A percentile compares a stretch with the other conserved stretches of the same genome.
Conservation (phyloP, 1,284 basidiomycete genomes). For the Coriolopsis trogii region DNA sequence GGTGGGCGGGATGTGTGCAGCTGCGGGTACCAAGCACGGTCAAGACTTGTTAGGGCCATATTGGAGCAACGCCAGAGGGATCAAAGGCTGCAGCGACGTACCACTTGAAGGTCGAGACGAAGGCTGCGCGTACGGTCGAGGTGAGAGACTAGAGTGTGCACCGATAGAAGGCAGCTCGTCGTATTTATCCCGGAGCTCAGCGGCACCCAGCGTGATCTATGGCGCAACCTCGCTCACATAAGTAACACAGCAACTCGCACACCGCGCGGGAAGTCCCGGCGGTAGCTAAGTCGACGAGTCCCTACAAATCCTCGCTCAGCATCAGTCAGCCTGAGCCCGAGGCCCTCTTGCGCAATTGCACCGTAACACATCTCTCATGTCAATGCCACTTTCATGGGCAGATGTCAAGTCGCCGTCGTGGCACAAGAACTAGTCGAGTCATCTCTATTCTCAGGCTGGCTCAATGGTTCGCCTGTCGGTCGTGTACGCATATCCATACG, state of each 20-base stretch:
- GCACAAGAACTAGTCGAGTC: too few relatives aligned
- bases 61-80: too few relatives aligned
- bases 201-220: constrained; percentile 21
- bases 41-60: too few relatives aligned
- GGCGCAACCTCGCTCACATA: constrained; percentile 22
- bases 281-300: constrained; percentile 14
- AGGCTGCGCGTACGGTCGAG: not conserved
- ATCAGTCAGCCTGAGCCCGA: not conserved
- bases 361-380: not conserved
- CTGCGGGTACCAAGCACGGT: too few relatives aligned
- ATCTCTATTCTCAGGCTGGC: too few relatives aligned
- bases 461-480: too few relatives aligned
- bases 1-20: too few relatives aligned
- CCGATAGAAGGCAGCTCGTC: not conserved
- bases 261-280: constrained; percentile 16
- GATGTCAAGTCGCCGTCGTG: too few relatives aligned
- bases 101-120: not conserved
- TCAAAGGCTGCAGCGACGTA: not conserved
- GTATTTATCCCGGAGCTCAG: constrained; percentile 21
- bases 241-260: constrained; percentile 1
- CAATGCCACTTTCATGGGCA: not conserved
- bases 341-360: too few relatives aligned
- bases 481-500: not conserved
- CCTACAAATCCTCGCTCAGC: not conserved
- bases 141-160: not conserved